A percentile compares a stretch with the other conserved stretches of the same genome.
phyloP scores from a whole-genome alignment of 1,284 basidiomycete species.

The Ceratobasidium sp. region DNA sequence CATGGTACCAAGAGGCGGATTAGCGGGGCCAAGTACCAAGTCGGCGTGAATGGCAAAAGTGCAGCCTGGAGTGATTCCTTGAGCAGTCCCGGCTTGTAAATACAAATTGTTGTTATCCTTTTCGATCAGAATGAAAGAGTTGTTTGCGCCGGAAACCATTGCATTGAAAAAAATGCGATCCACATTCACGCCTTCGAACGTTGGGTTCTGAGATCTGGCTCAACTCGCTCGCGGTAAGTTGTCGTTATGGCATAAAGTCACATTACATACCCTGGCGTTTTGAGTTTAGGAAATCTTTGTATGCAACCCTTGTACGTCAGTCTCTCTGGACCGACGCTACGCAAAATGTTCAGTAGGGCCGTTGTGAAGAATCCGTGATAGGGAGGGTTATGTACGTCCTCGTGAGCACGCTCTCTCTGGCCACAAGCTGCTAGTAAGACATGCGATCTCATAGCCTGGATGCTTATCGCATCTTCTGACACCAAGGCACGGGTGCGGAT shows the following conservation, averaged over 20 bases:
- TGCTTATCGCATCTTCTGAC: neutral
- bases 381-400: neutral
- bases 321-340: neutral
- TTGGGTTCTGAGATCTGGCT: neutral
- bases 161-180: slow-evolving; percentile 30
- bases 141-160: neutral
- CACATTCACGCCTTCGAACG: slow-evolving; percentile 10
- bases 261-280: neutral
- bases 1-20: neutral
- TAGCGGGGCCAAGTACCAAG: neutral
- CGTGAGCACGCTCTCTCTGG: slow-evolving; percentile 7
- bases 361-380: slow-evolving; percentile 13
- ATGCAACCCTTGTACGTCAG: slow-evolving; percentile 23
- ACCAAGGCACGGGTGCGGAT: neutral
- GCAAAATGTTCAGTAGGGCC: neutral
- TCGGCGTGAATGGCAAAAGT: neutral
- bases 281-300: slow-evolving; percentile 2
- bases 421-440: slow-evolving; percentile 25
- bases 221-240: neutral
- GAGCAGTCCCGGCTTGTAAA: slow-evolving; percentile 12
- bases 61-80: slow-evolving; percentile 8
- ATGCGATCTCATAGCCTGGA: slow-evolving; percentile 5
- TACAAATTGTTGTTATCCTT: neutral
- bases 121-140: slow-evolving; percentile 1
- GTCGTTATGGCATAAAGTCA: neutral